Conservation (phyloP, 2,329 filamentous ascomycete genomes). For the Colletotrichum tamarilloi region DNA sequence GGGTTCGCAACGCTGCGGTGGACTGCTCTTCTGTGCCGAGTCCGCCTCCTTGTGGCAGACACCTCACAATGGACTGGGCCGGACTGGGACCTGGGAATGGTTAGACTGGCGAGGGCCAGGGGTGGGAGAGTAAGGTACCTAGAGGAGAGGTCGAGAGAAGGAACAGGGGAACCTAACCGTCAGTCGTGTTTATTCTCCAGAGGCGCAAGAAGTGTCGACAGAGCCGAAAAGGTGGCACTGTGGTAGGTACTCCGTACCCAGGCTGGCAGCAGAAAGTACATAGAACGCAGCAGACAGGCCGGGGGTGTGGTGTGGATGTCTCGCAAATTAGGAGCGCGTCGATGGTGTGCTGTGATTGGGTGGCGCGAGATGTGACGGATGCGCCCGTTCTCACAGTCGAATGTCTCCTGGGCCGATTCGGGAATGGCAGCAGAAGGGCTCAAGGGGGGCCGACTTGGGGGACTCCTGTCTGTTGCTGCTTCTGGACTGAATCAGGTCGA, state of each 20-base stretch:
- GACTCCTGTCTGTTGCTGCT: slow-evolving; percentile 15
- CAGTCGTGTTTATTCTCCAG: slow-evolving; percentile 16
- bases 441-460: not conserved
- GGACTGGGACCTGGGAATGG: not conserved
- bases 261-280: not conserved
- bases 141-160: not conserved
- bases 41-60: not conserved
- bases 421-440: slow-evolving; percentile 8
- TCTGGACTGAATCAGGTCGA: slow-evolving; percentile 13
- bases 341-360: slow-evolving; percentile 21
- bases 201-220: not conserved
- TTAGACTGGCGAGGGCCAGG: slow-evolving; percentile 6
- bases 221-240: not conserved
- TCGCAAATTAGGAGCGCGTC: slow-evolving; percentile 33
- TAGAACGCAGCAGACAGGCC: not conserved
- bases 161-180: not conserved
- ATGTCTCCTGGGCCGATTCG: slow-evolving; percentile 21
- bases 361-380: slow-evolving; percentile 32
- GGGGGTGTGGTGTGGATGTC: slow-evolving; percentile 22
- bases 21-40: not conserved
- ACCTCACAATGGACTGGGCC: not conserved
- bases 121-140: not conserved
- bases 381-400: slow-evolving; percentile 26
- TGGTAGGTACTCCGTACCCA: not conserved
- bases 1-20: not conserved